phyloP scores from a whole-genome alignment of 345 rosid species.

The Raphanus raphanistrum region DNA sequence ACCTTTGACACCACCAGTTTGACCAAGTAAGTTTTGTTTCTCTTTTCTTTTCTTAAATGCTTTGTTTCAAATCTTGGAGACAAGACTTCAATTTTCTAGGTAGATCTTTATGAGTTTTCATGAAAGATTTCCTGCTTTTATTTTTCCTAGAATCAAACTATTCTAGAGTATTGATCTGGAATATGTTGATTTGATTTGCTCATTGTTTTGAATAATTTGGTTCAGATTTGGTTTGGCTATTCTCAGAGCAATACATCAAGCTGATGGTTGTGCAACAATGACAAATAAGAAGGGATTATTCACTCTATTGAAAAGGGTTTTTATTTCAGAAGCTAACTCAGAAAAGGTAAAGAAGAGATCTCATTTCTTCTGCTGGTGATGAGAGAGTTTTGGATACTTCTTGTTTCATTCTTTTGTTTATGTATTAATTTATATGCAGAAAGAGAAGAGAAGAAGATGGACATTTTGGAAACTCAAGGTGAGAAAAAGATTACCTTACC shows the following conservation, averaged over 20 bases:
- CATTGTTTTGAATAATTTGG: neutral
- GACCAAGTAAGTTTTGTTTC: constrained; percentile 15
- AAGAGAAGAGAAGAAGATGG: constrained; percentile 75
- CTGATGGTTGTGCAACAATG: constrained; percentile 51
- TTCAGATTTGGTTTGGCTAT: constrained; percentile 5
- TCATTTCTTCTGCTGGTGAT: neutral
- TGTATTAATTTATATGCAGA: constrained; percentile 31
- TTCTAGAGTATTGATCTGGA: constrained; percentile 19
- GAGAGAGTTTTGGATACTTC: neutral
- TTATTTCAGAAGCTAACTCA: constrained; percentile 55
- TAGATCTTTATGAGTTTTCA: constrained; percentile 23
- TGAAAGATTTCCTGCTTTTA: neutral
- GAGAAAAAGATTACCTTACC: constrained; percentile 49
- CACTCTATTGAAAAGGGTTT: constrained; percentile 61
- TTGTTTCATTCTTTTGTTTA: constrained; percentile 1
- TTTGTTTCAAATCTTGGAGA: constrained; percentile 27
- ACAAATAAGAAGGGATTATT: constrained; percentile 77
- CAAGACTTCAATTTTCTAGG: constrained; percentile 15
- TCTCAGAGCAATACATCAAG: neutral
- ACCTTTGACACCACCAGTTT: neutral
- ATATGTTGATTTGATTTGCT: neutral
- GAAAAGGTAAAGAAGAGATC: constrained; percentile 54
- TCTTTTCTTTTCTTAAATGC: neutral
- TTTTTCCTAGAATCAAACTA: neutral
- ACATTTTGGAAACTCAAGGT: constrained; percentile 57